Base-by-base conservation (phyloP, 2,329 filamentous ascomycete genomes). In the Colletotrichum chrysophilum region DNA sequence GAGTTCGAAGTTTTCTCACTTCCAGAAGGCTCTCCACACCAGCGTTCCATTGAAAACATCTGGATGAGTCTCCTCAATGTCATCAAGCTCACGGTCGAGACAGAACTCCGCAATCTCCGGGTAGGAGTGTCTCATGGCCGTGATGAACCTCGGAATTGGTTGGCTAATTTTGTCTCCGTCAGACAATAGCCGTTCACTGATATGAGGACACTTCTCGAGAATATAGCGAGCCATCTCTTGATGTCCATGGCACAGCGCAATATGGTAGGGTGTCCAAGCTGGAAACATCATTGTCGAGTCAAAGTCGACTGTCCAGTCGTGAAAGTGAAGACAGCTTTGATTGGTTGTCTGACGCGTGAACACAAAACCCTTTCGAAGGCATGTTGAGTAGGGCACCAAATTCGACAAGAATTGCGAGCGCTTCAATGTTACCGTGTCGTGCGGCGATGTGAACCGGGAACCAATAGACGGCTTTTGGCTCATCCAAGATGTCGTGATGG, bases 131-230 rank as follows among this genome's bases (percentile, higher is more conserved):
- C 26, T 1, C 16, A 60, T 60, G 9, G 56, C 56, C 0, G 56
- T 4, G 9, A 60, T 60, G 26, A 60, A 60, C 16, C 0, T 28
- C 0, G 56, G 26, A 12, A 60, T 28, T n/a, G 9, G 24, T 10
- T 0, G 5, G 2, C 5, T 26, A 1, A 7, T 18, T 32, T 3
- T 5, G 24, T 56, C 56, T 0, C 16, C 24, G 0, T 30, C 16
- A 3, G 8, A 18, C 9, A 60, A 4, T 0, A 48, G 43, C 0
- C 56, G 21, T 7, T 60, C 56, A 1, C 24, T 60, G 5, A 60
- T 7, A 13, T 60, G 24, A 0, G 24, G 56, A 6, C 56, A 60
- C 4, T 0, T 30, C 2, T 26, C 18, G 24, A 60, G 24, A 12
- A 60, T 32, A 3, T 13, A 60, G 16, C 1, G 9, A 30, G 28